Conservation (phyloP, 2,329 filamentous ascomycete genomes). For the Metarhizium album region DNA sequence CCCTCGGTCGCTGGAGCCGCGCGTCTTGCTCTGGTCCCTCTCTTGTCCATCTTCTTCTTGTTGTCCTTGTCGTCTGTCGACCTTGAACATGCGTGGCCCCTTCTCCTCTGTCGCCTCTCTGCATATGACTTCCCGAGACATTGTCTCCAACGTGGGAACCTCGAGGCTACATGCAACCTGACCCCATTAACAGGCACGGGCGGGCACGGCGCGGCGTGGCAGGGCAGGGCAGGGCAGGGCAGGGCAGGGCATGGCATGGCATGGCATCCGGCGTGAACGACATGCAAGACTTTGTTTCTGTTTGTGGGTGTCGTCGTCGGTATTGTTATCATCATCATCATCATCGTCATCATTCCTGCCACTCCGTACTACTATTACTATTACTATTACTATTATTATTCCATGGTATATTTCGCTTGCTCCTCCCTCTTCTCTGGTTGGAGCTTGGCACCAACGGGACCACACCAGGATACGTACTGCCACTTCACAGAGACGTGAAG, state of each 20-base stretch:
- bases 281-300: not conserved
- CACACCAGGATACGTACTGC: not conserved
- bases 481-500: not conserved
- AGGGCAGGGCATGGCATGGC: too few relatives aligned
- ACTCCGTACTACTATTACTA: too few relatives aligned
- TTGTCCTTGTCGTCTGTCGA: conserved; percentile 6
- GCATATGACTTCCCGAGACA: conserved; percentile 3
- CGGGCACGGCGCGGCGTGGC: too few relatives aligned
- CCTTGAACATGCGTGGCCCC: too few relatives aligned
- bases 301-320: too few relatives aligned
- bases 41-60: not conserved
- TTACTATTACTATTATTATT: not conserved
- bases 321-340: too few relatives aligned
- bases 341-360: too few relatives aligned
- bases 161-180: not conserved
- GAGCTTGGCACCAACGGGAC: not conserved
- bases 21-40: not conserved
- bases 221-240: too few relatives aligned
- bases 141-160: not conserved
- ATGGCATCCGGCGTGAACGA: not conserved
- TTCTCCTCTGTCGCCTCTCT: conserved; percentile 1
- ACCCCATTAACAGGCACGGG: conserved; percentile 1
- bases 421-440: not conserved
- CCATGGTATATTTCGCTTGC: not conserved
- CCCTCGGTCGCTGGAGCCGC: too few relatives aligned